Evolutionary conservation across 768 basidiomycete species (phyloP), one percentile per base, ranked within the genome.

Genomic region (Termitomyces bulborhizus): DNA sequence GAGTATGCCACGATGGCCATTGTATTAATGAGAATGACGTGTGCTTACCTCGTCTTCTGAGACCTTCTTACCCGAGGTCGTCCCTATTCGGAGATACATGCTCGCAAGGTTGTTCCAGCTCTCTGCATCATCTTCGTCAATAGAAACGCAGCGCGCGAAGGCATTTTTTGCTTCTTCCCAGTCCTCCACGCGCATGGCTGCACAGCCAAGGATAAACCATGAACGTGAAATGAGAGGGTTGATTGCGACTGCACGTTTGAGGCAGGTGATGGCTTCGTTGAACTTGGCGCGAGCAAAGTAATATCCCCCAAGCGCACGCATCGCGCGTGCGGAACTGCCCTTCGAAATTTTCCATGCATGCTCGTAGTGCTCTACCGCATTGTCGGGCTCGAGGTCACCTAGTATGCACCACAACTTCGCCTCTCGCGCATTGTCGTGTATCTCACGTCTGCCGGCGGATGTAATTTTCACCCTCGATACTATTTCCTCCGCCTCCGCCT

Each of bases 81-180:
- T 76, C 11, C 84, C 87, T 69, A 96, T 78, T 45, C 92, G 86
- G 58, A 99, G 81, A 71, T 98, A 97, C 66, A 94, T 85, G 55
- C 88, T 93, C 34, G 96, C 97, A 59, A 99, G 75, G 68, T 99
- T 99, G 63, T 88, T 96, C 97, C 97, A 98, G 61, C 93, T 96
- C 77, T 98, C 96, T 3, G 84, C 93, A 64, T 99, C 95, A 61
- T 98, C 97, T 56, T 95, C 93, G 57, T 98, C 96, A 56, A 98
- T 85, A 12, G 82, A 74, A 0, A 98, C 94, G 62, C 93, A 93
- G 13, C 95, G 78, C 48, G 74, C 74, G 68, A 98, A 98, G 0
- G 90, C 90, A 44, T 86, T 84, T 53, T 84, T 82, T 2, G 90
- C 96, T 12, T 83, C 86, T 15, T 78, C 79, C 95, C 94, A 98